Evolutionary conservation across 768 basidiomycete species (phyloP), one percentile per base, ranked within the genome.

Genomic region (Lactarius evosmus): DNA sequence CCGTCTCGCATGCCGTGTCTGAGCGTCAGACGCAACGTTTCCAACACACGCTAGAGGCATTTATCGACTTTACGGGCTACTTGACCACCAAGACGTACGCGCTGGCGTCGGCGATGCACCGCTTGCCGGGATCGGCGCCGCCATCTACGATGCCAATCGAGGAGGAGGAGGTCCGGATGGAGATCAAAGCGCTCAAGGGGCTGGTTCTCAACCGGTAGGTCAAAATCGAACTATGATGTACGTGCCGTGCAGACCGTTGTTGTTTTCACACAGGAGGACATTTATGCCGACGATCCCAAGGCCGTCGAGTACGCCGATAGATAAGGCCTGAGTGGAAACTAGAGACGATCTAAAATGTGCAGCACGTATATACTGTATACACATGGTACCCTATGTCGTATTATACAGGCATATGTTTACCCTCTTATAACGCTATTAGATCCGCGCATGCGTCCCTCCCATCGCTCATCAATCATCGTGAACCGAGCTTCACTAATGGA

Each of bases 31-130:
- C 73, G 29, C 79, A 74, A 50, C 76, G 79, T 7, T 78, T 79
- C 69, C 87, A 89, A 68, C 80, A 85, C 69, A 85, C 85, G 11
- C 75, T 91, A 7, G 82, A 91, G 70, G 72, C 82, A 0, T 78
- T 91, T 41, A 80, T 86, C 2, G 86, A 89, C 69, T 81, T 93
- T 65, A 92, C 90, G 0, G 90, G 91, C 6, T 91, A 89, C 72
- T 82, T 93, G 70, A 86, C 87, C 62, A 81, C 87, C 9, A 87
- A 91, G 67, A 82, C 88, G 2, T 92, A 91, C 70, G 70, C 79
- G 33, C 78, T 82, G 14, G 67, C 72, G 11, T 65, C 66, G 33
- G 30, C 59, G 36, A 60, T 61, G 38, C 52, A 65, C 30, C 59
- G 70, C 25, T 33, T 68, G 54, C 69, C 72, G 4, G 74, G 70